Evolutionary conservation across 805 yeast species (phyloP), one percentile per base, ranked within the genome.

Genomic region (Groenewaldozyma salmanticensis): DNA sequence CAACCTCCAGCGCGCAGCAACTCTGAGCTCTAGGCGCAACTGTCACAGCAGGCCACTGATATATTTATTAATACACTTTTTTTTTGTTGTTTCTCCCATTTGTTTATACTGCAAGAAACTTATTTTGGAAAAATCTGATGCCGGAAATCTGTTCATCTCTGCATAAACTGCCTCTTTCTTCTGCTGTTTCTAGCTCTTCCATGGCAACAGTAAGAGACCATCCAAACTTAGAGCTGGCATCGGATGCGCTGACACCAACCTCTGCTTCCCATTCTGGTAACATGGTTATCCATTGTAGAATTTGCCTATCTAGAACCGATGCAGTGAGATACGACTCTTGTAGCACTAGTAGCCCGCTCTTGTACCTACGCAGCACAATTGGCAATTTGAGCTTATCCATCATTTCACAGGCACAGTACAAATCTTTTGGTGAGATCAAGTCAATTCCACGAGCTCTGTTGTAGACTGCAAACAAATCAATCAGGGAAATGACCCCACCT

Each of bases 121-220:
- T 32, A 40, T 83, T 83, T 34, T 65, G 55, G 52, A 72, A 82
- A 57, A 76, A 84, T 38, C 72, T 70, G 2, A 76, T 68, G 0
- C 92, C 94, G 37, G 76, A 70, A 1, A 79, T 64, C 48, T 77
- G 77, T 50, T 77, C 77, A 60, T 84, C 95, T 3, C 82, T 66
- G 16, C 81, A 74, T 2, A 84, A 53, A 2, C 61, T 57, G 3
- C 85, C 87, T 2, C 60, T 54, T 2, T 64, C 67, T n/a, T 82
- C 70, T 16, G 81, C 76, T 42, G 67, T 62, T 42, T 74, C 72
- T 7, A 83, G 58, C 43, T 82, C 81, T 53, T 82, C 90, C 7
- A 62, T 64, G 5, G 86, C 70, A 11, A 83, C 74, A 20, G 74
- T 72, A 31, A 78, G 62, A 16, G 86, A 75, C 84, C 88, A 81